These are phyloP conservation scores for Ceratobasidium sp. DNA, from an alignment of 1,284 basidiomycete species.

Conservation along the genomic window DNA sequence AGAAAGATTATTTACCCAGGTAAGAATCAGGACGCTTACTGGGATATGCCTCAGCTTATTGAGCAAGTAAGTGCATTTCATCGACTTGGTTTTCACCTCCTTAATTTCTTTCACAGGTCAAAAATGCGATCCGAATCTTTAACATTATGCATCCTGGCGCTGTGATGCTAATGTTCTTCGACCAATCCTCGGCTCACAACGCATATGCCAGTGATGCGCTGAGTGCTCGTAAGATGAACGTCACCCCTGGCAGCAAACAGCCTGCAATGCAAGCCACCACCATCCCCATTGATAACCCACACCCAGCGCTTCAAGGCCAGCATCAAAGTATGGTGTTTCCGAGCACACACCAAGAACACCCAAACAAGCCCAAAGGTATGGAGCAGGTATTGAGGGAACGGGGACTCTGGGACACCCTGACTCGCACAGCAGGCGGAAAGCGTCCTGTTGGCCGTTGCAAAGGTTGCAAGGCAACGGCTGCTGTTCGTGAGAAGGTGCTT, in stretches of 20 bases:
- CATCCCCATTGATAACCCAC: constrained; percentile 3
- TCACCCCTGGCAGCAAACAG: not conserved
- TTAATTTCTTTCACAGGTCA: not conserved
- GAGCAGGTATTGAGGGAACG: constrained; percentile 53
- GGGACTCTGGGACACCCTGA: constrained; percentile 49
- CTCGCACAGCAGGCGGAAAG: not conserved
- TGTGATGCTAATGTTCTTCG: constrained; percentile 53
- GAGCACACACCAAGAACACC: not conserved
- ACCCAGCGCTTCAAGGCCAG: not conserved
- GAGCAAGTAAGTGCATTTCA: not conserved
- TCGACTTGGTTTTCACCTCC: not conserved
- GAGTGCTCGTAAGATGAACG: constrained; percentile 55
- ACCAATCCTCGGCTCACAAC: constrained; percentile 55
- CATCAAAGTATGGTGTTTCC: not conserved
- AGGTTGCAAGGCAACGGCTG: not conserved
- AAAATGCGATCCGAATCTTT: constrained; percentile 49
- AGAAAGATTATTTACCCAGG: not conserved
- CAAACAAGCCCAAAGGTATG: constrained; percentile 54
- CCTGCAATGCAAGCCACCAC: not conserved
- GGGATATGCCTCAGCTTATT: not conserved
- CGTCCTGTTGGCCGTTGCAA: not conserved
- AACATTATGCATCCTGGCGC: constrained; percentile 50
- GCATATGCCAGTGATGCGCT: constrained; percentile 52
- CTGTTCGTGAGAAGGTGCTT: not conserved
- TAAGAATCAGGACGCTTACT: constrained; percentile 1